Base-by-base conservation (phyloP, 148 eudicot species). In the Salicornia ramosissima region DNA sequence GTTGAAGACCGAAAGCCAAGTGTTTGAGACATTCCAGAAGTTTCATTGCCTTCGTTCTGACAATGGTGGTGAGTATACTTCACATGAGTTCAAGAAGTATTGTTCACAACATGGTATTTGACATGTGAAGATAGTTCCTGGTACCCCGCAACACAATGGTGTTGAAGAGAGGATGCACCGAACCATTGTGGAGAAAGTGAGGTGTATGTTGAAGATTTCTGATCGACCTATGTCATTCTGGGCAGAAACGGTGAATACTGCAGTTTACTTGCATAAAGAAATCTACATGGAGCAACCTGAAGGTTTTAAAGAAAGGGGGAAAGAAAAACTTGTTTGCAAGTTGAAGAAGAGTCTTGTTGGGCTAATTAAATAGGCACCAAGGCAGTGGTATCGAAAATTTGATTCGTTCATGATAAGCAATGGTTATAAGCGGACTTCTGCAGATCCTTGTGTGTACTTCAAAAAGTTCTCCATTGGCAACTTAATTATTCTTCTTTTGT, bases 71-170 rank as follows among this genome's bases (percentile, higher is more conserved):
- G 69, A 64, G 69, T 63, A 49, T 4, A 2, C 24, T 52, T 52
- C 42, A 0, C 36, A 22, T 33, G 64, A 69, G 33, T 72, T 72
- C 33, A 8, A 50, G 51, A 34, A n/a, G 8, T 62, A 72, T 64
- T 72, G 34, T 29, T 21, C 34, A 22, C 33, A 22, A 14, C 51
- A 64, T 62, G 75, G 34, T 18, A 72, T 63, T 54, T 13, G 33
- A 34, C 62, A 62, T 51, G 62, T 64, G 63, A 64, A 42, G 70
- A 64, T 29, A 6, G 60, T 10, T 68, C 63, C 42, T 7, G 29
- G 63, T 8, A 64, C 70, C 5, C 71, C 71, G 19, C 71, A 65
- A 43, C 71, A 73, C 28, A 73, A 55, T 73, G 76, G 71, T 7
- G 64, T 65, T 14, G 54, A 18, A 4, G 65, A 73, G 18, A 51